Evolutionary conservation across 441 rosid species (phyloP).

Genomic region (Melastoma candidum): DNA sequence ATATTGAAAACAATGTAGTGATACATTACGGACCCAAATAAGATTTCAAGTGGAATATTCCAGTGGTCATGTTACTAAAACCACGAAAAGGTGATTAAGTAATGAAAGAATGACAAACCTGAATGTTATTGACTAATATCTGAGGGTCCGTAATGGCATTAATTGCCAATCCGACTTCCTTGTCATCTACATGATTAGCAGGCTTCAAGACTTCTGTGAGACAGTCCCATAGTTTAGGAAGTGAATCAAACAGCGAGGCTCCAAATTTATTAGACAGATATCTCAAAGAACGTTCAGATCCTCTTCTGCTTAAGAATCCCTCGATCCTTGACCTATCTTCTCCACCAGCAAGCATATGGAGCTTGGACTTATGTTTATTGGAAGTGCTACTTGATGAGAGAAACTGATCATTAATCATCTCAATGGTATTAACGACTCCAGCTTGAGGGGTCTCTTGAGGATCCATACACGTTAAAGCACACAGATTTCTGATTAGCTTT

Average conservation of each 20-base stretch:
- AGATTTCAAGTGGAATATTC: not conserved
- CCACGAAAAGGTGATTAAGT: not conserved
- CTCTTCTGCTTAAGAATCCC: conserved; percentile 94
- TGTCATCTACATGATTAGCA: conserved; percentile 40
- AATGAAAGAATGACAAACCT: conserved; percentile 36
- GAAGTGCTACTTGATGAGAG: conserved; percentile 49
- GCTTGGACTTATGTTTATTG: conserved; percentile 68
- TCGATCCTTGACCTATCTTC: conserved; percentile 91
- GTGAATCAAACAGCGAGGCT: conserved; percentile 72
- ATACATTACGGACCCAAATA: not conserved
- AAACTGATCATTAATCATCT: conserved; percentile 69
- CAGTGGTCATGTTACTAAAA: not conserved
- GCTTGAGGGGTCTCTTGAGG: conserved; percentile 98
- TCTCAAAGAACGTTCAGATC: conserved; percentile 83
- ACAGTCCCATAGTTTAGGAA: conserved; percentile 98
- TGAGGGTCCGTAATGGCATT: conserved; percentile 78
- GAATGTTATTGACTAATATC: conserved; percentile 84
- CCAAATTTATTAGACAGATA: conserved; percentile 84
- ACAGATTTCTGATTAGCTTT: conserved; percentile 89
- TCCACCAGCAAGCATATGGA: conserved; percentile 52
- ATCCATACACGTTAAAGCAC: conserved; percentile 85
- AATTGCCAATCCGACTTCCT: conserved; percentile 34
- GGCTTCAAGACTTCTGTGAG: conserved; percentile 80
- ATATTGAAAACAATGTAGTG: no score
- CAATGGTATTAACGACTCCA: conserved; percentile 61